Evolutionary conservation across 306 rosid genomes (phyloP), one percentile per base, ranked within the genome.

Genomic region (Inga laurina): DNA sequence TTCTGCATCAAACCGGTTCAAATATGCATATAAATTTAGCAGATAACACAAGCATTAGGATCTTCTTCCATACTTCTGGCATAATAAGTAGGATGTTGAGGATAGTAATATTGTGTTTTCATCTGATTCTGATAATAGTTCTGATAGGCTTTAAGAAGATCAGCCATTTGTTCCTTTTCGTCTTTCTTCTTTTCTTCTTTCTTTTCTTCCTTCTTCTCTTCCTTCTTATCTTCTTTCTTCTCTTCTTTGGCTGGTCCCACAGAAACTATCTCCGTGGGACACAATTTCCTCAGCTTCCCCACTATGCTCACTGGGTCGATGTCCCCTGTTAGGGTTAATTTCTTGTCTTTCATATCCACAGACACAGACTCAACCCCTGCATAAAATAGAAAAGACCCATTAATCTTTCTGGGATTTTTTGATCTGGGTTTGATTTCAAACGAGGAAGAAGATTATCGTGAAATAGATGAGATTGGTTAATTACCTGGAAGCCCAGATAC

Each of bases 171-270:
- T 5, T 84, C 87, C 56, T 85, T 82, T 14, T 86, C 86, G 44
- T 81, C 87, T 79, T 88, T 81, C 30, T 86, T 81, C 3, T 80
- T 27, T 0, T 80, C 86, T 7, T 82, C 87, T 24, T 86, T 81
- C 3, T 80, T 27, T 0, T 80, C 82, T 0, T 86, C 88, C 39
- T 86, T 81, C 2, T 76, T n/a, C 0, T 80, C 87, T 7, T 82
- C 83, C n/a, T 87, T 84, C 80, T 90, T 87, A 0, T 72, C 66
- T 32, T 88, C 93, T 4, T 91, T 89, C 70, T 90, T 83, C 83
- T 90, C 95, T 3, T 88, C 93, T 77, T 93, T 91, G 1, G 92
- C 89, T 16, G 93, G 93, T 21, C 92, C 98, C 24, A 95, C 98
- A 5, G 97, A 92, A 11, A 91, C 18, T 39, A 95, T 89, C 0